phyloP scores from a whole-genome alignment of 2,329 filamentous ascomycete genomes.

The Ceratocystis alfenasii region DNA sequence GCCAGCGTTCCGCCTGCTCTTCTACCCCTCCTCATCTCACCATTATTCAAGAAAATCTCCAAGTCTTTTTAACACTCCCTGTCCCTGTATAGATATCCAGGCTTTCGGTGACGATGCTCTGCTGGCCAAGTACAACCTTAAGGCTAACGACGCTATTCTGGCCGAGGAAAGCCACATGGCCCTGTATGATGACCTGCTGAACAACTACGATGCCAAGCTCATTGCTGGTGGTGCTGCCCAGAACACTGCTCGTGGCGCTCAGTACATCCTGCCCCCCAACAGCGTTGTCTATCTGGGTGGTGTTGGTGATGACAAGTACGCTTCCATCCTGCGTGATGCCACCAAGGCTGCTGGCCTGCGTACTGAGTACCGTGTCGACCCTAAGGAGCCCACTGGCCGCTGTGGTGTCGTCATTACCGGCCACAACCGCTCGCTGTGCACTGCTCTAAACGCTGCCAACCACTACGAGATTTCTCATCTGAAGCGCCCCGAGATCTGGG shows the following conservation, averaged over 20 bases:
- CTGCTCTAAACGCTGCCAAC: slow-evolving; percentile 91
- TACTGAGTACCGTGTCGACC: slow-evolving; percentile 89
- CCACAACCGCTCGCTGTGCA: slow-evolving; percentile 88
- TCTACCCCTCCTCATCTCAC: neutral
- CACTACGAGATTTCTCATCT: slow-evolving; percentile 92
- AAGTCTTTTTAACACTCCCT: slow-evolving; percentile 9
- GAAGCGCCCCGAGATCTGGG: slow-evolving; percentile 84
- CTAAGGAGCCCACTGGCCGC: slow-evolving; percentile 71
- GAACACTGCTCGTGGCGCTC: slow-evolving; percentile 90
- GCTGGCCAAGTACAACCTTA: slow-evolving; percentile 83
- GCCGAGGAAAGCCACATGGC: slow-evolving; percentile 81
- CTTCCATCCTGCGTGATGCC: slow-evolving; percentile 73
- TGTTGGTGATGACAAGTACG: slow-evolving; percentile 91
- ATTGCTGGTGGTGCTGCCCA: slow-evolving; percentile 94
- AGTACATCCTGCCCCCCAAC: slow-evolving; percentile 85
- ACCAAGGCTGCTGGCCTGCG: slow-evolving; percentile 79
- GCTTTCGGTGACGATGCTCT: slow-evolving; percentile 69
- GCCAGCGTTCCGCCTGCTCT: neutral
- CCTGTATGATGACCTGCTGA: slow-evolving; percentile 86
- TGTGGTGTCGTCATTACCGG: slow-evolving; percentile 96
- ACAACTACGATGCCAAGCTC: slow-evolving; percentile 84
- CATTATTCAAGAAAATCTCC: neutral
- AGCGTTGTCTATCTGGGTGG: slow-evolving; percentile 89
- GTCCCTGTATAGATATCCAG: slow-evolving; percentile 62
- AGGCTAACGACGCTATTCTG: slow-evolving; percentile 95